phyloP scores from a whole-genome alignment of 2,329 filamentous ascomycete genomes.

The Pseudogymnoascus sp. region DNA sequence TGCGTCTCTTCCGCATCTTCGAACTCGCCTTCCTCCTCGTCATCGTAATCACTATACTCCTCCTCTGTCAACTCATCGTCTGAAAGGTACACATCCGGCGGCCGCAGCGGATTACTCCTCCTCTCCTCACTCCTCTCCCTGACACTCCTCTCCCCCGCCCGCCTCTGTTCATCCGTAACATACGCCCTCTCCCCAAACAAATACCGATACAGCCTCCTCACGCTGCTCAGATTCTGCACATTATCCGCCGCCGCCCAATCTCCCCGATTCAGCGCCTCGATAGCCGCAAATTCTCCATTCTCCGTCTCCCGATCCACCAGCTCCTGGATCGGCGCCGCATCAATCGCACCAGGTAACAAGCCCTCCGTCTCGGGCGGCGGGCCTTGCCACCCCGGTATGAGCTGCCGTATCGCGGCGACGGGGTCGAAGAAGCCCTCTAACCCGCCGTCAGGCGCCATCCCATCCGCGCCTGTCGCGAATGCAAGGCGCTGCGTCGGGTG shows the following conservation, averaged over 20 bases:
- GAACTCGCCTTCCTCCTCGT: neutral
- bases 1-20: neutral
- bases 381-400: conserved; percentile 14
- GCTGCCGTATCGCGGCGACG: conserved; percentile 20
- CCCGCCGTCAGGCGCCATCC: conserved; percentile 8
- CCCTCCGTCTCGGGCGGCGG: neutral
- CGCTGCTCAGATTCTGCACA: neutral
- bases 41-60: neutral
- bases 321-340: neutral
- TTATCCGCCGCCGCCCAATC: conserved; percentile 19
- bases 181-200: neutral
- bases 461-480: conserved; percentile 8
- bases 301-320: neutral
- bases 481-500: conserved; percentile 19
- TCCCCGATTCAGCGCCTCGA: neutral
- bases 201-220: conserved; percentile 1
- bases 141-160: neutral
- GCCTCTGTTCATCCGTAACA: neutral
- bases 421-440: conserved; percentile 17
- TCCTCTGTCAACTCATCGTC: neutral
- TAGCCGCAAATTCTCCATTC: conserved; percentile 1
- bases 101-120: neutral
- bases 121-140: neutral
- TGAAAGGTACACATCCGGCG: neutral
- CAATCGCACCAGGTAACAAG: neutral